Evolutionary conservation across 805 yeast species (phyloP), one percentile per base, ranked within the genome.

Genomic region (Metschnikowia matae): DNA sequence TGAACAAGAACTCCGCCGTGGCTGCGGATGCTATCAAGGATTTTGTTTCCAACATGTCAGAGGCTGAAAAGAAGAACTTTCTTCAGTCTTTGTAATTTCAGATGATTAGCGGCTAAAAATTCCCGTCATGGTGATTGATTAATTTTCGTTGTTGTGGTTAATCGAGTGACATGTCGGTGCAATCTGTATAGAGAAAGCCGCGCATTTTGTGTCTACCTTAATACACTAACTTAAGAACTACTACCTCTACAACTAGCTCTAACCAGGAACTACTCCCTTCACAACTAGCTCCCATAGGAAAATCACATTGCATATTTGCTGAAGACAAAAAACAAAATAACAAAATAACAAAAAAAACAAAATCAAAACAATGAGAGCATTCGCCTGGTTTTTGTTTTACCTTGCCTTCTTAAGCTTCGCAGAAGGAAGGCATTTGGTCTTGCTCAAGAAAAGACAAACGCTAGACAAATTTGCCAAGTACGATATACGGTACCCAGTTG

Each of bases 401-500:
- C 38, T 49, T 3, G 51, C 53, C 36, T 21, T 47, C 20, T 15
- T 34, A 15, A 21, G 42, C 14, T 37, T 35, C 35, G 45, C 46
- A 11, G 39, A 42, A 20, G 48, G 55, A 15, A 44, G 39, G 35
- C 82, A 80, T 62, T 66, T 83, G 32, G 76, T 83, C 1, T 77
- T 81, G 15, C 70, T 83, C 52, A 81, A 78, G 55, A 65, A 72
- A 3, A 74, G 80, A 5, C 76, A 70, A 44, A 68, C 84, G 1
- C 57, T 80, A 36, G 81, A 80, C 15, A 63, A 69, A 26, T 74
- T 82, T 35, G 70, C 80, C 54, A 63, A 69, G 1, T 76, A 75
- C 56, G 82, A 79, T 44, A 62, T 71, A 8, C 67, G 59, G 14
- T 63, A 61, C 46, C 70, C 73, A 0, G 59, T 58, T 23, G 56